These are phyloP conservation scores for Ulota crispa DNA, from an alignment of 225 moss, liverwort and hornwort species.

Conservation along the genomic window DNA sequence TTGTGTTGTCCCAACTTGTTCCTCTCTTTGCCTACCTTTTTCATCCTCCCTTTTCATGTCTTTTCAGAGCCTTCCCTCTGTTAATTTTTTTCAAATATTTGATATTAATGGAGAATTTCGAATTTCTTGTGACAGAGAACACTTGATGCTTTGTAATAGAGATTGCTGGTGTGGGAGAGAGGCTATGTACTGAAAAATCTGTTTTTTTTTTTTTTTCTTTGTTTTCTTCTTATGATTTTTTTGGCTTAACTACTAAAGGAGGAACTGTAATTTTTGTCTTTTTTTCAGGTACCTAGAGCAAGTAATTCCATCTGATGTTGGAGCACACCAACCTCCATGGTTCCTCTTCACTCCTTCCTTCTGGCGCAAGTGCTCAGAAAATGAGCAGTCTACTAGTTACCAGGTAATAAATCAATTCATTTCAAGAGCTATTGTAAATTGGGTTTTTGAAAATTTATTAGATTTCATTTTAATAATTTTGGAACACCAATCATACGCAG, in stretches of 20 bases:
- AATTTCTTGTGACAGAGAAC: too few relatives aligned
- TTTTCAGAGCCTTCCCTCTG: too few relatives aligned
- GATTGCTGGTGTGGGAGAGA: neutral
- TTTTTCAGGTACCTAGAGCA: slow-evolving; percentile 83
- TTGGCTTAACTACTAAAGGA: too few relatives aligned
- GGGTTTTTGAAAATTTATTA: neutral
- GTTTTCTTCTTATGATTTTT: neutral
- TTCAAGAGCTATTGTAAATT: neutral
- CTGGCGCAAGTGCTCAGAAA: slow-evolving; percentile 46
- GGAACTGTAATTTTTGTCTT: neutral
- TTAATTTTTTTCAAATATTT: too few relatives aligned
- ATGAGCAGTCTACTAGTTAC: slow-evolving; percentile 40
- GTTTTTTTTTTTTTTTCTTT: neutral
- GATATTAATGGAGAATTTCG: too few relatives aligned
- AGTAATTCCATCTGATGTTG: slow-evolving; percentile 85
- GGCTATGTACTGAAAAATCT: neutral
- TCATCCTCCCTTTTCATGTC: too few relatives aligned
- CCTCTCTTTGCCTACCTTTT: too few relatives aligned
- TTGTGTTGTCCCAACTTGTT: too few relatives aligned
- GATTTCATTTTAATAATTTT: too few relatives aligned
- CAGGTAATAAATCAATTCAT: slow-evolving; percentile 51
- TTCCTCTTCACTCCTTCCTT: slow-evolving; percentile 70
- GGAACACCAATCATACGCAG: neutral
- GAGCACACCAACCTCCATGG: slow-evolving; percentile 65
- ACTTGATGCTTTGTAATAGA: too few relatives aligned